These are phyloP conservation scores for Cymbidium sinense DNA, from an alignment of 106 monocot species.

Conservation along the genomic window DNA sequence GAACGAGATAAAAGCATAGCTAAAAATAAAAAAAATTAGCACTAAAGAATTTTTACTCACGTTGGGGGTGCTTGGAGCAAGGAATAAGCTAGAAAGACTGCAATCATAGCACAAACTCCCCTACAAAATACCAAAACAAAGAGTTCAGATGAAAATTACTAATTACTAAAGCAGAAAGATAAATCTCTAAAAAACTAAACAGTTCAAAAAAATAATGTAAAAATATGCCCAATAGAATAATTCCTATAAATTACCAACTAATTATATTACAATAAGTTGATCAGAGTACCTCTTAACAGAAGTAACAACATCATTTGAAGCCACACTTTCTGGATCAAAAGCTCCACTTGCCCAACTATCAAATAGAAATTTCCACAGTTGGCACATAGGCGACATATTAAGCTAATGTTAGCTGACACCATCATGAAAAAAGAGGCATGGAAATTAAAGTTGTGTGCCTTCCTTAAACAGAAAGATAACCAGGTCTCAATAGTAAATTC, in stretches of 20 bases:
- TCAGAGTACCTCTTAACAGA: slow-evolving; percentile 74
- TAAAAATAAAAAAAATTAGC: not conserved
- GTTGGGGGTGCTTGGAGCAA: slow-evolving; percentile 98
- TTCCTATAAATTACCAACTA: not conserved
- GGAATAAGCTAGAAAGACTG: slow-evolving; percentile 85
- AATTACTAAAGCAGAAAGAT: not conserved
- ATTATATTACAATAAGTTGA: not conserved
- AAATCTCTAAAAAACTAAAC: too few relatives aligned
- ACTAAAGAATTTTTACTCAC: slow-evolving; percentile 40
- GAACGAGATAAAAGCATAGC: not conserved
- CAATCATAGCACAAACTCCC: slow-evolving; percentile 91
- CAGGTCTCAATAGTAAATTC: not conserved
- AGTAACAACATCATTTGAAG: slow-evolving; percentile 43
- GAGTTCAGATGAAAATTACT: not conserved
- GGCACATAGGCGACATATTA: not conserved
- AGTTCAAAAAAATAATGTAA: not conserved
- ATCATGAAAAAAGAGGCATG: not conserved
- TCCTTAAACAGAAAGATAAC: not conserved
- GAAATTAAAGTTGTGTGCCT: not conserved
- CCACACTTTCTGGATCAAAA: slow-evolving; percentile 67
- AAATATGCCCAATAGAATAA: not conserved
- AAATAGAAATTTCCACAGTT: not conserved
- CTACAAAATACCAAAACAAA: slow-evolving; percentile 24
- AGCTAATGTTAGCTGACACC: not conserved
- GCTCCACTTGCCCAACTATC: slow-evolving; percentile 93